These are phyloP conservation scores for Polyplosphaeria fusca DNA, from an alignment of 495 filamentous ascomycete genomes.

Conservation along the genomic window DNA sequence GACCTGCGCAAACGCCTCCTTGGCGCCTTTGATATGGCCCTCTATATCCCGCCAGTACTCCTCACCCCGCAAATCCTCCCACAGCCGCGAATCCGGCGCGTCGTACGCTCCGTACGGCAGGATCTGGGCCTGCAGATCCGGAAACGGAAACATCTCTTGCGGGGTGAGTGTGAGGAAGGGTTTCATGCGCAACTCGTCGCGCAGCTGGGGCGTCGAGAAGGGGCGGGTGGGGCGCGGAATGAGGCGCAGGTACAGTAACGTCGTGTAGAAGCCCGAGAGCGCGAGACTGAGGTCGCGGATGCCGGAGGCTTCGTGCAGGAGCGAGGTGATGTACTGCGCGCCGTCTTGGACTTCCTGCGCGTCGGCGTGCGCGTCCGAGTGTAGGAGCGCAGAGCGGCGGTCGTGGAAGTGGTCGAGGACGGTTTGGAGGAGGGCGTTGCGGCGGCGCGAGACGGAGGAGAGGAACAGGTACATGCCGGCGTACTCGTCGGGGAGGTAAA, in stretches of 20 bases:
- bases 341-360: constrained; percentile 42
- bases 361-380: background rate
- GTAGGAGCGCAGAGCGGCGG: background rate
- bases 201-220: constrained; percentile 65
- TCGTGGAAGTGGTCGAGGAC: constrained; percentile 1
- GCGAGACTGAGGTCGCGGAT: constrained; percentile 69
- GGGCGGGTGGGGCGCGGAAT: constrained; percentile 60
- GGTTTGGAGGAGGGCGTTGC: constrained; percentile 12
- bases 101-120: constrained; percentile 46
- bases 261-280: constrained; percentile 62
- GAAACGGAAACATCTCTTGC: constrained; percentile 66
- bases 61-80: background rate
- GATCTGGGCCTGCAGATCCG: constrained; percentile 52
- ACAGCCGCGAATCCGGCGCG: constrained; percentile 26
- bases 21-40: constrained; percentile 29
- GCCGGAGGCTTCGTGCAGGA: constrained; percentile 60
- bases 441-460: constrained; percentile 15
- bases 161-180: constrained; percentile 70
- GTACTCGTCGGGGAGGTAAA: constrained; percentile 84
- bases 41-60: background rate
- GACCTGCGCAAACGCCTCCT: constrained; percentile 28
- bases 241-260: constrained; percentile 58
- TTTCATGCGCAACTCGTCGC: constrained; percentile 89
- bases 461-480: constrained; percentile 85
- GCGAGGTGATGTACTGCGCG: constrained; percentile 48